Base-by-base conservation (phyloP, 2,329 filamentous ascomycete species). In the Drechmeria coniospora region DNA sequence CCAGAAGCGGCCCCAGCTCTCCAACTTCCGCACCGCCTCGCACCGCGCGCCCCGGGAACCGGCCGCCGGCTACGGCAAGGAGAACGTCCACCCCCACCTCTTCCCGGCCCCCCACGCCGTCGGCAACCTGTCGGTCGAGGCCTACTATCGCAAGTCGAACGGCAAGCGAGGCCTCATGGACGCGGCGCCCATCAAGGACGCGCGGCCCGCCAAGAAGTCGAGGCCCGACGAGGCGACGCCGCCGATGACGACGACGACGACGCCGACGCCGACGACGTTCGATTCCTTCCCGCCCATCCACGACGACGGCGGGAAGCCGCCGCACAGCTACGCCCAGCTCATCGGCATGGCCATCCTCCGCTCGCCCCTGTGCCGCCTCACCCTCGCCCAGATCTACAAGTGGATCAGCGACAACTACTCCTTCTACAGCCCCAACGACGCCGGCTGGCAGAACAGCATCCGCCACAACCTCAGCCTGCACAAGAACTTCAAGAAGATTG, bases 371-470 rank as follows among this genome's bases (percentile, higher is more conserved):
- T 75, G 84, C 34, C 78, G 81, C 28, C 64, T 95, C 36, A 95
- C 90, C 1, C 66, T 98, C 12, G 75, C 84, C 15, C 84, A 94
- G 52, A 98, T 98, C 41, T 98, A 95, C 66, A 93, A 92, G 49
- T 98, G 90, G 87, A 95, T 98, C 43, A 92, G 83, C n/a, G 82
- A 92, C 49, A 86, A 78, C 12, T 95, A 80, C 50, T 75, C 71
- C 5, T 94, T 87, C 55, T 98, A 95, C 59, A 76, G 71, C 40
- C 69, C 74, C 23, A 70, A 76, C 31, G 84, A 94, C 43, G 74
- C 80, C 8, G 87, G 90, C 36, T 98, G 90, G 90, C 87, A 95
- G 55, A 98, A 98, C 54, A 95, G 90, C 59, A 98, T 98, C 50
- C 79, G 90, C 19, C 90, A 98, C 55, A 98, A 98, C 43, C 72